Evolutionary conservation across 2,329 filamentous ascomycete genomes (phyloP).

Genomic region (Cordyceps militaris): DNA sequence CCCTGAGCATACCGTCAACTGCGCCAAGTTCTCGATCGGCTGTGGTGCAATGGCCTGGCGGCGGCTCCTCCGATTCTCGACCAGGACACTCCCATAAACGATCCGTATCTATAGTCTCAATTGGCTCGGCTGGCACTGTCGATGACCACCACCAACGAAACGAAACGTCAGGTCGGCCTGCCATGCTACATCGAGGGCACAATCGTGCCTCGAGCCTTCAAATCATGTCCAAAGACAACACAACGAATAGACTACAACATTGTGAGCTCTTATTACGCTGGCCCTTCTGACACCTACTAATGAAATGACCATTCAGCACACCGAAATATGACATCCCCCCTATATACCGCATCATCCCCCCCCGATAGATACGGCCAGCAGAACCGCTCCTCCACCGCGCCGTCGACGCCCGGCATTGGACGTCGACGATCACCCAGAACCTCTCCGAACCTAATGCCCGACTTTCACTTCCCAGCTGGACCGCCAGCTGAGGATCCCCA

Average conservation of each 20-base stretch:
- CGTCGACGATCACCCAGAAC: conserved; percentile 34
- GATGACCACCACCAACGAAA: conserved; percentile 40
- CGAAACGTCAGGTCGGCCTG: conserved; percentile 34
- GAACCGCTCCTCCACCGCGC: conserved; percentile 36
- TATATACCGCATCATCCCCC: conserved; percentile 50
- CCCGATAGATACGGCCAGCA: conserved; percentile 39
- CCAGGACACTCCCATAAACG: conserved; percentile 59
- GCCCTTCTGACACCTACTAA: conserved; percentile 26
- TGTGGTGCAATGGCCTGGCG: conserved; percentile 40
- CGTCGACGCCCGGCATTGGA: conserved; percentile 36
- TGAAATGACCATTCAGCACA: conserved; percentile 29
- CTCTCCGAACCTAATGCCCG: conserved; percentile 40
- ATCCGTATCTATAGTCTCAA: conserved; percentile 76
- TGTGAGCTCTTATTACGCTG: conserved; percentile 26
- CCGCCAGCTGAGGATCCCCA: conserved; percentile 33
- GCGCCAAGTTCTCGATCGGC: conserved; percentile 38
- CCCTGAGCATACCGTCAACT: conserved; percentile 48
- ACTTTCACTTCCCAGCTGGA: conserved; percentile 50
- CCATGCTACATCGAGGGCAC: conserved; percentile 57
- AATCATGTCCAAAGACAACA: conserved; percentile 45
- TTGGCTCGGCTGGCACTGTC: conserved; percentile 50
- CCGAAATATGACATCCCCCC: conserved; percentile 41
- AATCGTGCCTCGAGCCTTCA: conserved; percentile 76
- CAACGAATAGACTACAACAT: conserved; percentile 31
- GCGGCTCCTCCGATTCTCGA: conserved; percentile 24